Evolutionary conservation across 1,284 basidiomycete genomes (phyloP), one percentile per base, ranked within the genome.

Genomic region (Rhodotorula sp.): DNA sequence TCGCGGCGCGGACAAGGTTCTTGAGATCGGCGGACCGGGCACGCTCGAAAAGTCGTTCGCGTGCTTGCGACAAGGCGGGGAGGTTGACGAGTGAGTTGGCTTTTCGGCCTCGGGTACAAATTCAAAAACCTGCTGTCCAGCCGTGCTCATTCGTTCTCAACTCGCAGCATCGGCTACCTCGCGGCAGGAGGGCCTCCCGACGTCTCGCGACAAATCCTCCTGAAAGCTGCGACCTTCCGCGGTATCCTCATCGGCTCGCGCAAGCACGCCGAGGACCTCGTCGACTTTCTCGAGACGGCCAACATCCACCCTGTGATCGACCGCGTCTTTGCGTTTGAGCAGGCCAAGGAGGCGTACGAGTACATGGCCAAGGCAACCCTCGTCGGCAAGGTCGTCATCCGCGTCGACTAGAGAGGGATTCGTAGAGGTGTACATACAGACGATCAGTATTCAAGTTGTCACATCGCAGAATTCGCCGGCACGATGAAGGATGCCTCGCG

Each of bases 1-100:
- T 1, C 77, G 77, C 18, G 87, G 87, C 20, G 87, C 86, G 6
- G 85, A 88, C 59, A 78, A 79, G 62, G 76, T 80, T 8, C 79
- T 82, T 64, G 80, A 81, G 62, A 62, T 62, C 8, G 62, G 62
- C 15, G 79, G 79, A 0, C 60, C 76, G 4, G 78, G 77, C 24
- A 80, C 79, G 14, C 66, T 80, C 3, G 77, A 77, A 26, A 77
- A 78, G 65, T 64, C 75, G 18, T 77, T 79, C 18, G 33, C 53
- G 42, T 54, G 37, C 26, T 29, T 62, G 42, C 51, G 62, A 1
- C 62, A 62, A 18, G 62, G 62, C 5, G 62, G 69, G 67, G 72
- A 33, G 71, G 74, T 59, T 71, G 78, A 72, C 71, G 69, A 57
- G 73, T 73, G 4, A 77, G 79, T 8, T 76, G 77, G 26, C 68